phyloP scores from a whole-genome alignment of 2,329 filamentous ascomycete genomes.

The Ceratocystis cacaofunesta region DNA sequence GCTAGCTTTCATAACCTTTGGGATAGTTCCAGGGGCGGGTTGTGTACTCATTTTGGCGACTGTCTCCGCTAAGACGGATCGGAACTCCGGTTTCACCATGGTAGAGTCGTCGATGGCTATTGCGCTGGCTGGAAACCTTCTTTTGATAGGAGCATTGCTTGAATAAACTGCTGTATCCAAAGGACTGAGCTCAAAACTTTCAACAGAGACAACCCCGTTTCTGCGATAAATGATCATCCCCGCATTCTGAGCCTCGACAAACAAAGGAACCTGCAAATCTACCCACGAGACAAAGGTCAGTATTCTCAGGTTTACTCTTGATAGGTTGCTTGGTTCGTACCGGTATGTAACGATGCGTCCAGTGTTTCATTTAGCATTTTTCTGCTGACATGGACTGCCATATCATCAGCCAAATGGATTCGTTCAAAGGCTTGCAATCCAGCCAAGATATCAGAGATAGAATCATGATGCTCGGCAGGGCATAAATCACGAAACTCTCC shows the following conservation, averaged over 20 bases:
- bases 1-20: constrained; percentile 23
- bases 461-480: neutral
- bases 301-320: too few relatives aligned
- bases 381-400: neutral
- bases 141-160: constrained; percentile 21
- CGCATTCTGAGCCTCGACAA: constrained; percentile 25
- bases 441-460: neutral
- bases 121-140: constrained; percentile 22
- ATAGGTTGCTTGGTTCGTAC: neutral
- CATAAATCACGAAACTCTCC: neutral
- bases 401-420: neutral
- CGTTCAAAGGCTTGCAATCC: neutral
- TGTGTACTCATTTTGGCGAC: constrained; percentile 23
- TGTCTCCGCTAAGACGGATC: neutral
- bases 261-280: constrained; percentile 19
- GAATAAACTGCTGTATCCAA: constrained; percentile 20
- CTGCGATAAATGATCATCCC: constrained; percentile 22
- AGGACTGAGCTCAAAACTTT: constrained; percentile 25
- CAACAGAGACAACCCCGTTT: neutral
- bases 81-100: constrained; percentile 18
- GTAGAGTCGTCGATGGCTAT: constrained; percentile 18
- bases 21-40: constrained; percentile 16
- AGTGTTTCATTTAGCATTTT: neutral
- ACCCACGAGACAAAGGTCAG: too few relatives aligned
- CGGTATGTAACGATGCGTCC: neutral